Conservation (phyloP, 1,284 basidiomycete species). For the Ganoderma meredithae region DNA sequence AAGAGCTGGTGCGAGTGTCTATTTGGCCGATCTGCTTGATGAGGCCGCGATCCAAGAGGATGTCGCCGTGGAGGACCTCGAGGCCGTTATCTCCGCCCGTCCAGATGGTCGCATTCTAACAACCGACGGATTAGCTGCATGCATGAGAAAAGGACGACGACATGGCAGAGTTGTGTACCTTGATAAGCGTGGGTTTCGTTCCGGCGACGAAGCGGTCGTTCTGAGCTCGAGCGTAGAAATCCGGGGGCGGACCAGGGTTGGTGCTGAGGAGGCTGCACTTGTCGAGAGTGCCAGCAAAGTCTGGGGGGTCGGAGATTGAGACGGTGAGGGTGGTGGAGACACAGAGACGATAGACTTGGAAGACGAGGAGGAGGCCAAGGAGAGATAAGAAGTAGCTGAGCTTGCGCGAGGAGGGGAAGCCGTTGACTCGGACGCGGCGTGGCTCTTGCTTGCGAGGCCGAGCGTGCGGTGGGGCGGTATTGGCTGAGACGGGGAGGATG, state of each 20-base stretch:
- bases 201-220: conserved; percentile 75
- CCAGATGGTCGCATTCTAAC: conserved; percentile 67
- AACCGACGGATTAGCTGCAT: conserved; percentile 41
- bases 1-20: conserved; percentile 23
- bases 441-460: background rate
- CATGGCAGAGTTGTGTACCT: conserved; percentile 17
- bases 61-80: conserved; percentile 58
- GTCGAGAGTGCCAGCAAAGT: conserved; percentile 39
- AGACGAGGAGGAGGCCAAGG: background rate
- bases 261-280: conserved; percentile 49
- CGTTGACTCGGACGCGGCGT: background rate
- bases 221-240: conserved; percentile 56
- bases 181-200: conserved; percentile 58
- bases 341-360: background rate
- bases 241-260: conserved; percentile 49
- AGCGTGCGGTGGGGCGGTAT: background rate
- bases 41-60: conserved; percentile 62
- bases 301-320: conserved; percentile 18
- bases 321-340: background rate
- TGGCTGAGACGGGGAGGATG: background rate
- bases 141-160: background rate
- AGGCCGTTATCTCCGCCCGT: conserved; percentile 63
- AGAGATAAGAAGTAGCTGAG: background rate
- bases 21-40: conserved; percentile 59
- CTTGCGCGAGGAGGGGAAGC: background rate